These are phyloP conservation scores for Trichoderma atroviride DNA, from an alignment of 2,329 filamentous ascomycete species.

Conservation along the genomic window DNA sequence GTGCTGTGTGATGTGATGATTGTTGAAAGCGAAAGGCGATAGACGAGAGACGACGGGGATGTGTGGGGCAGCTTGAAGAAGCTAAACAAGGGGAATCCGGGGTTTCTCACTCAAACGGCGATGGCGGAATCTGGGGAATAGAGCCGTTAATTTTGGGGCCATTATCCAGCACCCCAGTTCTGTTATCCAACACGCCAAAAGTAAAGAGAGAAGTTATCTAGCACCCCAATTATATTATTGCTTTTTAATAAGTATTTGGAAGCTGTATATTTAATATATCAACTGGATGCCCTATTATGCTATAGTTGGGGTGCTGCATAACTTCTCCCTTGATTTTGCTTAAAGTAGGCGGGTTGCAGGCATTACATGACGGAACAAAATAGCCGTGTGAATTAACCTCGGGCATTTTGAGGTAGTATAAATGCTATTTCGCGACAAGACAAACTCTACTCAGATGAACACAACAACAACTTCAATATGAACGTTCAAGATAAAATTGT, in stretches of 20 bases:
- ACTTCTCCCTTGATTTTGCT: background rate
- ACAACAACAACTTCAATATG: background rate
- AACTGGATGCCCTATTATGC: too few relatives aligned
- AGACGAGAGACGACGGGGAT: background rate
- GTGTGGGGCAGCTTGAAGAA: background rate
- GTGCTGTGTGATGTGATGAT: background rate
- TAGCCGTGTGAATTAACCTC: background rate
- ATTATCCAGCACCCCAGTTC: too few relatives aligned
- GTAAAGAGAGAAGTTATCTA: too few relatives aligned
- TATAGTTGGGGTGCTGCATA: too few relatives aligned
- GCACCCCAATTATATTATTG: too few relatives aligned
- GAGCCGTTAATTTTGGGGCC: background rate
- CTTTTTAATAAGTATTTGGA: too few relatives aligned
- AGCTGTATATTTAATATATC: too few relatives aligned
- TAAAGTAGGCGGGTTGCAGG: background rate
- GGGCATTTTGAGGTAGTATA: background rate
- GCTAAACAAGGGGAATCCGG: background rate
- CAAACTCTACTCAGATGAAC: background rate
- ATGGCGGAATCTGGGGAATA: background rate
- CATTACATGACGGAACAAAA: background rate
- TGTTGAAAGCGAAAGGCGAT: background rate
- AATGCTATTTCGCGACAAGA: background rate
- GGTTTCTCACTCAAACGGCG: background rate
- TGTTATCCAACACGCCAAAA: too few relatives aligned
- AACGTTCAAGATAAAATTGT: constrained; percentile 7